These are phyloP conservation scores for Sicyos edulis DNA, from an alignment of 306 rosid species.

Conservation along the genomic window DNA sequence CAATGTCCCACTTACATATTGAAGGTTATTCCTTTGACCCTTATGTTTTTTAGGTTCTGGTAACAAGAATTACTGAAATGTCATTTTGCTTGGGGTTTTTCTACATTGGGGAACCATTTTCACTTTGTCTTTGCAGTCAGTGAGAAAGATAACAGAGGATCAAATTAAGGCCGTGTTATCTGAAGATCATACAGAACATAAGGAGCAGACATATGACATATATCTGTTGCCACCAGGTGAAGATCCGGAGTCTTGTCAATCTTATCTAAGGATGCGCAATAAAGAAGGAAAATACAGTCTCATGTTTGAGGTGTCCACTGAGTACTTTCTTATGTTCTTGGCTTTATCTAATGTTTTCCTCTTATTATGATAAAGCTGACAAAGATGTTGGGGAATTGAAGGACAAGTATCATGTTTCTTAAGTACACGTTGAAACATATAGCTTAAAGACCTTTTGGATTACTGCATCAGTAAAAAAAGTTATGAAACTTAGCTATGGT, in stretches of 20 bases:
- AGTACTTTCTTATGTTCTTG: conserved; percentile 20
- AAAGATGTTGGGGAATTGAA: not conserved
- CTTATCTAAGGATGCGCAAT: conserved; percentile 96
- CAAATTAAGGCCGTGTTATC: conserved; percentile 64
- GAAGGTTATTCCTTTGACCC: conserved; percentile 45
- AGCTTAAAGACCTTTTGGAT: not conserved
- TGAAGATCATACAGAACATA: conserved; percentile 65
- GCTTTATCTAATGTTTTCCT: not conserved
- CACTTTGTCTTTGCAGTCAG: conserved; percentile 56
- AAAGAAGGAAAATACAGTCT: conserved; percentile 98
- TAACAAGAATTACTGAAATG: conserved; percentile 14
- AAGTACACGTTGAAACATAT: too few species aligned
- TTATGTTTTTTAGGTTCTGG: conserved; percentile 21
- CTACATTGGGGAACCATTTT: conserved; percentile 12
- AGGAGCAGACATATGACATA: conserved; percentile 89
- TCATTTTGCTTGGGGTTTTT: conserved; percentile 16
- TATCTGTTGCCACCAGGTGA: conserved; percentile 98
- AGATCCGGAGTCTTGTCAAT: conserved; percentile 98
- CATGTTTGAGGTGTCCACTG: conserved; percentile 87
- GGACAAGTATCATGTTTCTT: not conserved
- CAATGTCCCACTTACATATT: conserved; percentile 91
- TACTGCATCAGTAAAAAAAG: conserved; percentile 2
- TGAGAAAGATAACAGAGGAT: conserved; percentile 53
- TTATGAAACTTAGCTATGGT: not conserved
- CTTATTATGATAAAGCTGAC: not conserved